Conservation (phyloP, 2,329 filamentous ascomycete genomes). For the Paracamarosporium sp. region DNA sequence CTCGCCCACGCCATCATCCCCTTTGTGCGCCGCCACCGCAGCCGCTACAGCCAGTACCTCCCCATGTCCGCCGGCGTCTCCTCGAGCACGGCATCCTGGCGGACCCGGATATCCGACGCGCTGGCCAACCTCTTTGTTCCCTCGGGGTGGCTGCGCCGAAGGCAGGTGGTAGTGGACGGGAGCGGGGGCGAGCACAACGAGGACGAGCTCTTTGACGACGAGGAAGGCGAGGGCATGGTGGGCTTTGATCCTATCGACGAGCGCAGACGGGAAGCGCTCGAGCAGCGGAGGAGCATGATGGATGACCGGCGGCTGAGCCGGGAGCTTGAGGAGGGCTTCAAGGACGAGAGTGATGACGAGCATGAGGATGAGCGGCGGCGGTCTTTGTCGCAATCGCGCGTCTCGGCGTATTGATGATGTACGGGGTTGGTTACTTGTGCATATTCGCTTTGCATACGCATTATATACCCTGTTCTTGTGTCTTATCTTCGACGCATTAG, state of each 20-base stretch:
- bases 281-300: constrained; percentile 45
- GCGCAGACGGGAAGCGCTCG: constrained; percentile 46
- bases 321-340: constrained; percentile 79
- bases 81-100: constrained; percentile 29
- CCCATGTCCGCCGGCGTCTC: constrained; percentile 44
- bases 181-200: constrained; percentile 35
- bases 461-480: neutral
- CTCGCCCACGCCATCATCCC: constrained; percentile 52
- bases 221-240: constrained; percentile 56
- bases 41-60: constrained; percentile 52
- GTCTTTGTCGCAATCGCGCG: constrained; percentile 21
- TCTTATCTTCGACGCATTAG: neutral
- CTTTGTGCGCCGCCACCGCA: constrained; percentile 52
- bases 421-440: neutral
- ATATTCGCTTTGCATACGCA: neutral
- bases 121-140: constrained; percentile 42
- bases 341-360: constrained; percentile 74
- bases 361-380: constrained; percentile 35
- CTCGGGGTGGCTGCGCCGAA: constrained; percentile 33
- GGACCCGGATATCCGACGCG: constrained; percentile 44
- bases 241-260: constrained; percentile 50
- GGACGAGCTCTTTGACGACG: constrained; percentile 52
- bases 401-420: neutral
- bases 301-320: constrained; percentile 72
- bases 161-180: constrained; percentile 37